Evolutionary conservation across 129 eudicot genomes (phyloP).

Genomic region (Dittrichia graveolens): DNA sequence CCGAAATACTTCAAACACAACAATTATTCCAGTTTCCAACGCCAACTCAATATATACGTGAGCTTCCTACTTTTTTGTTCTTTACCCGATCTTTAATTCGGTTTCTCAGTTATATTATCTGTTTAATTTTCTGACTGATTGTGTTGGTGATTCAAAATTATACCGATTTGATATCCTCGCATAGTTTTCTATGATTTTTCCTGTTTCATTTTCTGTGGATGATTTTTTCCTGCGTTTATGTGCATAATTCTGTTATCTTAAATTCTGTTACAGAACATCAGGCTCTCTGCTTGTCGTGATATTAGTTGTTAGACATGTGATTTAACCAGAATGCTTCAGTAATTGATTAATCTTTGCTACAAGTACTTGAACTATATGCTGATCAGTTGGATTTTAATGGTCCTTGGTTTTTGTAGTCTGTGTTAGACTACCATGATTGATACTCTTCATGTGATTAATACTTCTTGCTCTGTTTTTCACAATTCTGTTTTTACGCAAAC

Average conservation of each 20-base stretch:
- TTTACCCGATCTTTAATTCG: neutral
- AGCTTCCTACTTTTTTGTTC: slow-evolving; percentile 16
- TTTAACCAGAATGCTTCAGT: neutral
- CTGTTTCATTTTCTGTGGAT: neutral
- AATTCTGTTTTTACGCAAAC: neutral
- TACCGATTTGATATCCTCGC: neutral
- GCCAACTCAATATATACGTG: slow-evolving; percentile 89
- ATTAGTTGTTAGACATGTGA: neutral
- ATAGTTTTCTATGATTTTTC: neutral
- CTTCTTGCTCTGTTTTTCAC: neutral
- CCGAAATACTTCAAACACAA: slow-evolving; percentile 85
- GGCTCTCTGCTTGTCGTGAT: neutral
- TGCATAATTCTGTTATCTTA: neutral
- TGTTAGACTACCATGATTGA: neutral
- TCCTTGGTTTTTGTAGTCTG: neutral
- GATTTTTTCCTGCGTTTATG: neutral
- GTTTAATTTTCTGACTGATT: neutral
- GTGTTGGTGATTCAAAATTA: neutral
- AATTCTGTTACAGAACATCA: neutral
- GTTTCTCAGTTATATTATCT: neutral
- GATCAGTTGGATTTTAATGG: neutral
- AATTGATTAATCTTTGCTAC: slow-evolving; percentile 4
- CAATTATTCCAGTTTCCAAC: slow-evolving; percentile 70
- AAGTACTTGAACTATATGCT: neutral
- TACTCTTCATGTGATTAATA: slow-evolving; percentile 14